Conservation (phyloP, 768 basidiomycete genomes). For the Chiua virens region DNA sequence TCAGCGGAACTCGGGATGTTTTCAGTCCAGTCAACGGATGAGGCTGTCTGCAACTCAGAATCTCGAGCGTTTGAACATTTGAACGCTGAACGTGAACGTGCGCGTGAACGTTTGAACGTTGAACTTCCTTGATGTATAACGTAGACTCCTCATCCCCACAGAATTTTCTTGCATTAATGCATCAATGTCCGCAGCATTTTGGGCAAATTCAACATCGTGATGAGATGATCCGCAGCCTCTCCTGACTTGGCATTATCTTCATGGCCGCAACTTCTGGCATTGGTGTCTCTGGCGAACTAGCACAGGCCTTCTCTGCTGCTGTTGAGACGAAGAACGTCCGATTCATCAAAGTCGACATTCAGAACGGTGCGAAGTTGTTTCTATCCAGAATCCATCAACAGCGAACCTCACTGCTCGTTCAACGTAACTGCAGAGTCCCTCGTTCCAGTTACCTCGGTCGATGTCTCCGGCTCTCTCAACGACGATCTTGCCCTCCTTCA, state of each 20-base stretch:
- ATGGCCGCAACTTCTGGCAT: constrained; percentile 83
- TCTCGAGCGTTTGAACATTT: no score
- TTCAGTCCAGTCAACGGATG: no score
- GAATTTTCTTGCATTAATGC: constrained; percentile 14
- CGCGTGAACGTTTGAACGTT: no score
- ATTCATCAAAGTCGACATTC: constrained; percentile 77
- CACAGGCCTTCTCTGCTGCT: constrained; percentile 56
- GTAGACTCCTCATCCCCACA: constrained; percentile 22
- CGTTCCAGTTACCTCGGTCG: constrained; percentile 54
- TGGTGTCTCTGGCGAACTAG: constrained; percentile 56
- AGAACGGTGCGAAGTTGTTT: constrained; percentile 55
- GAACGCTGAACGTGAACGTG: no score
- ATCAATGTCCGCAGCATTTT: no score
- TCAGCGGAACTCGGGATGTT: no score
- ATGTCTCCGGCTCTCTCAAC: constrained; percentile 50
- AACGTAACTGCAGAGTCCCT: constrained; percentile 55
- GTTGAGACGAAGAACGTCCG: constrained; percentile 50
- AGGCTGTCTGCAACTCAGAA: no score
- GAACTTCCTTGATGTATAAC: no score
- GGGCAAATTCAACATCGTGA: no score
- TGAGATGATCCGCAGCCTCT: no score
- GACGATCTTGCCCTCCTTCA: constrained; percentile 63
- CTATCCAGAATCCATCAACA: constrained; percentile 1
- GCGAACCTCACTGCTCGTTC: constrained; percentile 24
- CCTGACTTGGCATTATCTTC: not conserved